Percentiles rank a stretch among this genome's conserved stretches.
Conservation (phyloP, 148 eudicot genomes). For the Rheum nobile region DNA sequence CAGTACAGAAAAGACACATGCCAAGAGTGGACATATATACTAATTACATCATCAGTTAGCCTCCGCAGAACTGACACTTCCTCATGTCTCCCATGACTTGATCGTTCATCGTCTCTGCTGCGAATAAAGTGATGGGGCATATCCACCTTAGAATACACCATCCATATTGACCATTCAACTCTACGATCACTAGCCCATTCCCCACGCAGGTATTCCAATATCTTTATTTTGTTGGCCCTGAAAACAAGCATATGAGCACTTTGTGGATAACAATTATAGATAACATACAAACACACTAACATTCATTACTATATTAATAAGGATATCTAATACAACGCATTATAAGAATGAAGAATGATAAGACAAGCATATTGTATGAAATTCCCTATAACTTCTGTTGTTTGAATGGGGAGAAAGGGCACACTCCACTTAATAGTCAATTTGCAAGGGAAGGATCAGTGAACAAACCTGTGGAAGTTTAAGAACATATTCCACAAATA, state of each 20-base stretch:
- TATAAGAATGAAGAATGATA: background rate
- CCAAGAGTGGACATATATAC: background rate
- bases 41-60: slow-evolving; percentile 70
- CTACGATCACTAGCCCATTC: slow-evolving; percentile 83
- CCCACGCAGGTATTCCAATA: slow-evolving; percentile 59
- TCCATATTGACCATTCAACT: slow-evolving; percentile 99
- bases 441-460: background rate
- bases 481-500: slow-evolving; percentile 72
- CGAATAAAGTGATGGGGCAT: slow-evolving; percentile 88
- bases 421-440: background rate
- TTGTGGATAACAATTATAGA: background rate
- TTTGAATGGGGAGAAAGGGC: background rate
- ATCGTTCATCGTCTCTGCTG: slow-evolving; percentile 48
- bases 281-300: background rate
- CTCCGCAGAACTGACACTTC: slow-evolving; percentile 1
- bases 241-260: slow-evolving; percentile 7
- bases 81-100: background rate
- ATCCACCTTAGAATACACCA: slow-evolving; percentile 89
- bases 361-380: background rate
- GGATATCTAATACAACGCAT: background rate
- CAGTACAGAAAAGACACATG: background rate
- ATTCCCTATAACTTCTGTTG: background rate
- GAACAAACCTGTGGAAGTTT: slow-evolving; percentile 82
- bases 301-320: background rate
- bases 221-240: slow-evolving; percentile 65